Evolutionary conservation across 768 basidiomycete species (phyloP).

Genomic region (Jaapia argillacea): DNA sequence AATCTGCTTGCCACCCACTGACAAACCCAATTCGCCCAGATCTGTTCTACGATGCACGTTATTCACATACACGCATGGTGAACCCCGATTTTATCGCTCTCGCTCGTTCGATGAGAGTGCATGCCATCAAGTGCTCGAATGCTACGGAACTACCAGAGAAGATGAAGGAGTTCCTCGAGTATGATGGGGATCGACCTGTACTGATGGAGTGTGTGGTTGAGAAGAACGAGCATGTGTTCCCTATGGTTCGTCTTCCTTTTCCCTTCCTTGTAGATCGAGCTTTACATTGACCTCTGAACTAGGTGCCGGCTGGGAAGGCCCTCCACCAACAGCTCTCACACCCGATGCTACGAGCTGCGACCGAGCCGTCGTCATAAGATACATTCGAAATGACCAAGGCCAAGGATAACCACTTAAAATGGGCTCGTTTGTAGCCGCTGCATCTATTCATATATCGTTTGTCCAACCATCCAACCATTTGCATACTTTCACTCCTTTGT

Average conservation of each 20-base stretch:
- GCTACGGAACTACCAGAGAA: conserved; percentile 76
- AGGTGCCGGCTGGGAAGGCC: conserved; percentile 91
- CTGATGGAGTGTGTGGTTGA: conserved; percentile 87
- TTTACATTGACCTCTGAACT: conserved; percentile 8
- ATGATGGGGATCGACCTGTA: conserved; percentile 78
- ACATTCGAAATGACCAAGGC: too few species aligned
- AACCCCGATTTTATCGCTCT: conserved; percentile 94
- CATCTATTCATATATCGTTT: too few species aligned
- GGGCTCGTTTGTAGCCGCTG: too few species aligned
- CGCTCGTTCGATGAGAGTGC: conserved; percentile 85
- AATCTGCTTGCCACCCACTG: not conserved
- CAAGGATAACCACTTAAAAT: too few species aligned
- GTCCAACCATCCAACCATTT: too few species aligned
- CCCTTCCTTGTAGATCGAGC: conserved; percentile 9
- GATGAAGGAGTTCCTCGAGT: conserved; percentile 99
- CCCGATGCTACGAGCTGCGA: conserved; percentile 29
- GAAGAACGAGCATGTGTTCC: conserved; percentile 81
- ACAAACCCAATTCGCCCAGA: conserved; percentile 31
- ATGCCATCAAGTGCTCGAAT: conserved; percentile 70
- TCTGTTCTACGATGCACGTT: conserved; percentile 93
- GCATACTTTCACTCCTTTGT: too few species aligned
- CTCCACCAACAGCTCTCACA: conserved; percentile 87
- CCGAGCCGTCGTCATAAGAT: not conserved
- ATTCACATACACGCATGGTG: conserved; percentile 91
- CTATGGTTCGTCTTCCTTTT: conserved; percentile 62